Base-by-base conservation (phyloP, 176 grass and related monocot species). In the Hordeum marinum region DNA sequence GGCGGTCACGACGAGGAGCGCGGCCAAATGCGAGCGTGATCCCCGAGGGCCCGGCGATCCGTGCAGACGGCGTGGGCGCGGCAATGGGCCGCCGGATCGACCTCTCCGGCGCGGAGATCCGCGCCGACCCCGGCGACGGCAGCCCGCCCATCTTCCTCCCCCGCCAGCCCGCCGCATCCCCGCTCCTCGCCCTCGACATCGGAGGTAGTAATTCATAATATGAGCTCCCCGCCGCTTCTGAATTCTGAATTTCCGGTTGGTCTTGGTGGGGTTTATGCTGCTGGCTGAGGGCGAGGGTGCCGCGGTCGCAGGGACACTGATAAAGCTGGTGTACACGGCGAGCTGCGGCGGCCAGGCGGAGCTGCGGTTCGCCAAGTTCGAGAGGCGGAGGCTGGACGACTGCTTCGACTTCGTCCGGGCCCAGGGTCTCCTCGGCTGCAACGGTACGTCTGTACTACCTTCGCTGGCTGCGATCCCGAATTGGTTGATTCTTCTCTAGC, bases 261-360 rank as follows among this genome's bases (percentile, higher is more conserved):
- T 18, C 15, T 24, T 0, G 6, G 7, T 21, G 54, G 20, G 20
- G 18, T 7, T 55, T 55, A 21, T 21, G 52, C 52, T 20, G 18
- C 18, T 57, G 54, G 1, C 54, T 48, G 45, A 4, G 45, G 45
- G 3, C 4, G 41, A 11, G 41, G 41, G 41, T 43, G 41, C 41
- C 10, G 41, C 41, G 41, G 48, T 11, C 7, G 55, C 18, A 98
- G 95, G 95, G 58, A 98, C 90, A 84, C 88, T 98, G 95, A 90
- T 95, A 34, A 98, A 98, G 89, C 82, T 98, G 67, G 95, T 93
- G 41, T 98, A 98, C 77, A 94, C 94, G 71, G 86, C 90, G 37
- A 87, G 79, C 24, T 75, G 79, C 35, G 82, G 81, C 52, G 79
- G 75, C 69, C 82, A 57, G 37, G 86, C 32, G 79, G 85, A 91